A percentile compares a stretch with the other conserved stretches of the same genome.
Conservation (phyloP, 139 green algal genomes). For the Chlorella sp. region DNA sequence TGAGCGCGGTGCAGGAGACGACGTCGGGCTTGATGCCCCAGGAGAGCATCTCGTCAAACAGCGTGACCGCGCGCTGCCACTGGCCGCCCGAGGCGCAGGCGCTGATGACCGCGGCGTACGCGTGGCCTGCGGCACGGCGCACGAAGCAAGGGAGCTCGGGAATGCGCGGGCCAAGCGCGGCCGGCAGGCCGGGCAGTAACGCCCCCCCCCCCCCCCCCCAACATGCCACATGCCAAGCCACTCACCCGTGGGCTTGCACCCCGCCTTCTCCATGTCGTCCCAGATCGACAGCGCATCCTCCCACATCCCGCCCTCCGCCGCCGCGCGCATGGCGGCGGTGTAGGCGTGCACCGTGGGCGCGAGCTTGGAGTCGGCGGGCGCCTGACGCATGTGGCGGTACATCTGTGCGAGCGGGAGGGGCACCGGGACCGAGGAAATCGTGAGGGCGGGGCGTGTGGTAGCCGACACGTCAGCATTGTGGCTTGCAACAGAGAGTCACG, state of each 20-base stretch:
- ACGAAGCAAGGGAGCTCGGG: no score
- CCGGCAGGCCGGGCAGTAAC: background rate
- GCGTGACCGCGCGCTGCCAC: constrained; percentile 70
- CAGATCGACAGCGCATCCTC: constrained; percentile 74
- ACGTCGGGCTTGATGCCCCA: constrained; percentile 79
- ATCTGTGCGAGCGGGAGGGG: no score
- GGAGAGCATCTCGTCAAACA: constrained; percentile 87
- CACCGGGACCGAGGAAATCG: no score
- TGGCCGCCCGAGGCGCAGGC: constrained; percentile 75
- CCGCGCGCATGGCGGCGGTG: constrained; percentile 86
- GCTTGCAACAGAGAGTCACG: no score
- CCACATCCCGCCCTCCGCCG: constrained; percentile 73
- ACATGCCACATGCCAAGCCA: background rate
- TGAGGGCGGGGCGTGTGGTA: no score
- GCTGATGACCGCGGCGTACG: constrained; percentile 82
- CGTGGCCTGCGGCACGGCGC: constrained; percentile 63
- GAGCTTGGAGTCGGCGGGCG: constrained; percentile 46
- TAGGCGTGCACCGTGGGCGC: constrained; percentile 81
- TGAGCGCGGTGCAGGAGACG: constrained; percentile 87
- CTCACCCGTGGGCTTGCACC: constrained; percentile 59
- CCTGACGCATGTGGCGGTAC: constrained; percentile 64
- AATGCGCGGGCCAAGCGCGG: background rate
- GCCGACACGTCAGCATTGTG: no score
- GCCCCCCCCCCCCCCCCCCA: background rate
- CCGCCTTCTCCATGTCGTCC: constrained; percentile 72